Evolutionary conservation across 2,329 filamentous ascomycete genomes (phyloP), one percentile per base, ranked within the genome.

Genomic region (Hortaea sp.): DNA sequence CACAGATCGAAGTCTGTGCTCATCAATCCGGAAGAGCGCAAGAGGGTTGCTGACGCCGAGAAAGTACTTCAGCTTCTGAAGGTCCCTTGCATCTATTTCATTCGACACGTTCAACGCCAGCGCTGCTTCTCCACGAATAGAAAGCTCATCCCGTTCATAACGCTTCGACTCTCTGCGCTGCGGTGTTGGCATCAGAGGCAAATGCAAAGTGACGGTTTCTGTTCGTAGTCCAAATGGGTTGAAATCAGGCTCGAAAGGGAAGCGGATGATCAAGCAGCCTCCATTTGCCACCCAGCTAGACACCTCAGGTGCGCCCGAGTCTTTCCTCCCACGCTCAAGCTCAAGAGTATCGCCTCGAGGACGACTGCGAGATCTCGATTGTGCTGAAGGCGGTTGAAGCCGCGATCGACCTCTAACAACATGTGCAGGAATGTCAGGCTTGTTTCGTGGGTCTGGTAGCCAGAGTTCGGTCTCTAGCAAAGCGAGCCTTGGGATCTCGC

Each of bases 401-500:
- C 20, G 29, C 6, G 20, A n/a, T 10, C 20, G 7, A 7, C 9
- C 9, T 9, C 27, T 39, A 11, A 29, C 39, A 29, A 38, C 40
- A 35, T 35, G 32, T 5, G 29, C 20, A 12, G 7, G 28, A 9
- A 28, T 37, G 9, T 35, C 10, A 1, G 44, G 9, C 28, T 42
- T 42, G 10, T 29, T 44, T 44, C 29, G 40, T 6, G 49, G 40
- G 63, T 87, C 82, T 0, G 84, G 84, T 28, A 82, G 65, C 82
- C 83, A 89, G n/a, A 82, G 66, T 54, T 81, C 72, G 0, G 76
- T 73, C 47, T 71, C 74, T 43, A 95, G 73, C 41, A 80, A 81
- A 6, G 86, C 82, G 43, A 97, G 73, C 38, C 74, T 75, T 1
- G 87, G 80, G 53, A 80, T 81, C 53, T 84, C 76, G 46, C 84